phyloP scores from a whole-genome alignment of 1,139 yeast species.

The Saccharomyces pastorianus region DNA sequence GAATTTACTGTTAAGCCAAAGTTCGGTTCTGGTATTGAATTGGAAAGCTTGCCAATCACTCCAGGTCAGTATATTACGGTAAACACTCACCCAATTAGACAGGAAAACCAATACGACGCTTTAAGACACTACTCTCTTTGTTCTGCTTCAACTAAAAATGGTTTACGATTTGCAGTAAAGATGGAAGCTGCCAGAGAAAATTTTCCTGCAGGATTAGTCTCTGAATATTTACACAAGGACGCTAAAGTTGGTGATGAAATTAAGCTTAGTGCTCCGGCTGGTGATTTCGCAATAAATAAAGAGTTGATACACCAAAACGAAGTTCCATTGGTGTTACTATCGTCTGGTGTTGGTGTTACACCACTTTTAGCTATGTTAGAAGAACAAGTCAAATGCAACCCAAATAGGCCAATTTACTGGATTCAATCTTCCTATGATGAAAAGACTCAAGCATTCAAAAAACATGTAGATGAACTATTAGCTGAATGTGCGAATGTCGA shows the following conservation, averaged over 20 bases:
- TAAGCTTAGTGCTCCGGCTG: constrained; percentile 53
- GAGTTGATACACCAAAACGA: constrained; percentile 20
- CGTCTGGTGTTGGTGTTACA: constrained; percentile 66
- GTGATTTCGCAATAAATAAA: constrained; percentile 40
- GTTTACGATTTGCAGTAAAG: constrained; percentile 42
- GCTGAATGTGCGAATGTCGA: constrained; percentile 11
- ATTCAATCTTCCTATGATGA: constrained; percentile 25
- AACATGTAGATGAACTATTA: constrained; percentile 19
- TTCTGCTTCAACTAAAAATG: constrained; percentile 18
- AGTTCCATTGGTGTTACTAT: constrained; percentile 39
- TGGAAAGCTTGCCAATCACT: constrained; percentile 35
- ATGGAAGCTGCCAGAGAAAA: constrained; percentile 22
- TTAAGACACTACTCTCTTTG: constrained; percentile 31
- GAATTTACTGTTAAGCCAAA: constrained; percentile 46
- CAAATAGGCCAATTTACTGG: constrained; percentile 29
- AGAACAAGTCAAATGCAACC: constrained; percentile 23
- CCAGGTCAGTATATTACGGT: constrained; percentile 58
- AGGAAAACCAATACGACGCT: constrained; percentile 27
- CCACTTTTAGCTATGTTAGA: constrained; percentile 50
- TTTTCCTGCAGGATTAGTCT: constrained; percentile 44
- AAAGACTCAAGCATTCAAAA: constrained; percentile 21
- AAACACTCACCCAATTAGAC: constrained; percentile 35
- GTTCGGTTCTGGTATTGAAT: constrained; percentile 30
- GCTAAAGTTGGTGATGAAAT: constrained; percentile 45
- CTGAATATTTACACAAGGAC: constrained; percentile 43